Evolutionary conservation across 1,139 yeast genomes (phyloP).

Genomic region (Nadsonia starkeyi-henricii): DNA sequence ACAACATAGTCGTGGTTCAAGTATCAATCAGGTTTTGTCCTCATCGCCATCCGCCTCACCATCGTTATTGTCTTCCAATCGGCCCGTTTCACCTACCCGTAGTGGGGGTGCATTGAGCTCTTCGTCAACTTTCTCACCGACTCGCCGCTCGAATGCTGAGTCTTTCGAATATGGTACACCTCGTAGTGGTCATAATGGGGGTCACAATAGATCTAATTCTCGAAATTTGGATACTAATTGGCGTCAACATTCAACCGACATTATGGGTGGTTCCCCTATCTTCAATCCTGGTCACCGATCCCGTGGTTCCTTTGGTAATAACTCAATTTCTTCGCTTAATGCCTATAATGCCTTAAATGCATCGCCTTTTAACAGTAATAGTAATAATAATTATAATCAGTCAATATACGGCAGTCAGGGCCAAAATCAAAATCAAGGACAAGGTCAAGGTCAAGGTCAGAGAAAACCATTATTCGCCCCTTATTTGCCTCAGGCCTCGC

Average conservation of each 20-base stretch:
- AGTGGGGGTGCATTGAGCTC: too few relatives aligned
- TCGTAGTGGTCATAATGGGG: conserved; percentile 21
- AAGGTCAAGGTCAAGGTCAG: conserved; percentile 24
- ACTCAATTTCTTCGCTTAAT: conserved; percentile 48
- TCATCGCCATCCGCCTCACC: too few relatives aligned
- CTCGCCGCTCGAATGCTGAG: too few relatives aligned
- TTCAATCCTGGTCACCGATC: conserved; percentile 75
- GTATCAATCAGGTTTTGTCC: too few relatives aligned
- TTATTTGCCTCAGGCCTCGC: conserved; percentile 81
- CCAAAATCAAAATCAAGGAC: conserved; percentile 17
- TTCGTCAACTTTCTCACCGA: too few relatives aligned
- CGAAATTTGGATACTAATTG: conserved; percentile 36
- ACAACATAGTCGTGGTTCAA: too few relatives aligned
- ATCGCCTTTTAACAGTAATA: too few relatives aligned
- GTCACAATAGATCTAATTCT: conserved; percentile 31
- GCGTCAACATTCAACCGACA: too few relatives aligned
- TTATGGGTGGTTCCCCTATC: conserved; percentile 23
- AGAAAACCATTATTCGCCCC: conserved; percentile 93
- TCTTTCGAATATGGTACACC: too few relatives aligned
- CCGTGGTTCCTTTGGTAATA: conserved; percentile 36
- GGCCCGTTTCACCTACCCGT: too few relatives aligned
- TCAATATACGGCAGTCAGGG: conserved; percentile 10
- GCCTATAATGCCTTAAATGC: conserved; percentile 15
- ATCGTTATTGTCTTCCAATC: too few relatives aligned
- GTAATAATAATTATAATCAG: too few relatives aligned